phyloP scores from a whole-genome alignment of 1,284 basidiomycete species.

The Blastosporella zonata region DNA sequence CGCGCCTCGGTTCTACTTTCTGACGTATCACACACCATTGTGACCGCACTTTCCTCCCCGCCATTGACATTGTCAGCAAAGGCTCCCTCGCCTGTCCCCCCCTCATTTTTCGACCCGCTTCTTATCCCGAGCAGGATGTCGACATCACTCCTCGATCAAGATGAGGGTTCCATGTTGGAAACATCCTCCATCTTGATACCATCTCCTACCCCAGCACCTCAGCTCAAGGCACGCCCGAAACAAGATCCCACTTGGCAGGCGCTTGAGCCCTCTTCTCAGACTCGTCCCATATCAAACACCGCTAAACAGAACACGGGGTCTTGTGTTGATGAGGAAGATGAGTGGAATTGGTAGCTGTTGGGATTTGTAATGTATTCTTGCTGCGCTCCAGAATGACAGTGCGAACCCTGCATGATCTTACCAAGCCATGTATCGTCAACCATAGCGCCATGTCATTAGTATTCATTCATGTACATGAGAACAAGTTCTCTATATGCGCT shows the following conservation, averaged over 20 bases:
- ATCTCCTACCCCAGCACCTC: conserved; percentile 5
- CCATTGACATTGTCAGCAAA: conserved; percentile 12
- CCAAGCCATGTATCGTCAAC: no score
- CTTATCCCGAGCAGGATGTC: conserved; percentile 9
- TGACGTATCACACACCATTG: conserved; percentile 59
- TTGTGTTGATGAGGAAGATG: conserved; percentile 44
- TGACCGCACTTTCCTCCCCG: conserved; percentile 43
- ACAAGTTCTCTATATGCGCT: conserved; percentile 6
- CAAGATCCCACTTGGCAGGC: conserved; percentile 6
- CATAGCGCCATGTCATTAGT: no score
- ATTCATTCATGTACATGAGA: neutral
- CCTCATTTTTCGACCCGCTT: conserved; percentile 16
- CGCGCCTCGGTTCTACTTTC: conserved; percentile 63
- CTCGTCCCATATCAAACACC: neutral
- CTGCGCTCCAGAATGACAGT: no score
- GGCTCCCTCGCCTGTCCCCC: conserved; percentile 7
- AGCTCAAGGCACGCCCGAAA: conserved; percentile 12
- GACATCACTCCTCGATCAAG: conserved; percentile 19
- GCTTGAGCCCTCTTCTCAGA: conserved; percentile 7
- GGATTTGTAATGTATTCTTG: neutral
- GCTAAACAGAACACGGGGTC: conserved; percentile 7
- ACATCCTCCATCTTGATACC: conserved; percentile 17
- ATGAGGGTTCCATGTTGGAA: conserved; percentile 3
- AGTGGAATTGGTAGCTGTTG: conserved; percentile 63
- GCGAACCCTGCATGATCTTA: no score